phyloP scores from a whole-genome alignment of 2,329 filamentous ascomycete genomes.

The Calonectria pseudoturangicola region DNA sequence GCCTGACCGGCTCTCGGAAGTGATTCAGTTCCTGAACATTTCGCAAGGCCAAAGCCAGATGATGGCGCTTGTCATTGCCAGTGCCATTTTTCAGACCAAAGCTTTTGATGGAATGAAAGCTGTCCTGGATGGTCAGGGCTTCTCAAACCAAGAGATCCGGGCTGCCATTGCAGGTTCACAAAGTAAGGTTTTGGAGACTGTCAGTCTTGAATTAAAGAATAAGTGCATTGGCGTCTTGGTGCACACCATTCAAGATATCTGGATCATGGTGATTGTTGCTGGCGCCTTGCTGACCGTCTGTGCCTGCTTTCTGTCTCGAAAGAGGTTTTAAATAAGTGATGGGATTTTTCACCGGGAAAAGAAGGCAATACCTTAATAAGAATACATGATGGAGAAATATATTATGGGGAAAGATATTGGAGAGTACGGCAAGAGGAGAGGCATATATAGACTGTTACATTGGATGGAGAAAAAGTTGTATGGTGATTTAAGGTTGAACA shows the following conservation, averaged over 20 bases:
- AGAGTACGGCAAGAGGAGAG: too few relatives aligned
- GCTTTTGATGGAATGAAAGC: slow-evolving; percentile 40
- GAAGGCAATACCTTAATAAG: neutral
- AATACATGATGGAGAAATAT: too few relatives aligned
- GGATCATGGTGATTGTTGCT: slow-evolving; percentile 44
- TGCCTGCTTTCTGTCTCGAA: slow-evolving; percentile 40
- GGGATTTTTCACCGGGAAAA: neutral
- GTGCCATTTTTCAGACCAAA: slow-evolving; percentile 41
- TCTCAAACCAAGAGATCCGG: slow-evolving; percentile 40
- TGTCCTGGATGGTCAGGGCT: slow-evolving; percentile 37
- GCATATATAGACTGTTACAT: neutral
- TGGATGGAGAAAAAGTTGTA: neutral
- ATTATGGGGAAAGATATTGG: too few relatives aligned
- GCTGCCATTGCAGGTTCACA: slow-evolving; percentile 41
- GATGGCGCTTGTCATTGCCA: slow-evolving; percentile 39
- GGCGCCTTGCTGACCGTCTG: slow-evolving; percentile 38
- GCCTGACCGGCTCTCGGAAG: slow-evolving; percentile 37
- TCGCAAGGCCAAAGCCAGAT: slow-evolving; percentile 44
- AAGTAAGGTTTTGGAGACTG: slow-evolving; percentile 37
- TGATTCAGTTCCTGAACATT: slow-evolving; percentile 44
- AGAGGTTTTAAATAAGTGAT: slow-evolving; percentile 22
- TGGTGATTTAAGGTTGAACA: neutral
- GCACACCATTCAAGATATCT: slow-evolving; percentile 42
- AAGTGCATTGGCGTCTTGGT: slow-evolving; percentile 40
- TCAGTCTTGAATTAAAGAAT: slow-evolving; percentile 30